Base-by-base conservation (phyloP, 768 basidiomycete species). In the Lactarius hatsudake region DNA sequence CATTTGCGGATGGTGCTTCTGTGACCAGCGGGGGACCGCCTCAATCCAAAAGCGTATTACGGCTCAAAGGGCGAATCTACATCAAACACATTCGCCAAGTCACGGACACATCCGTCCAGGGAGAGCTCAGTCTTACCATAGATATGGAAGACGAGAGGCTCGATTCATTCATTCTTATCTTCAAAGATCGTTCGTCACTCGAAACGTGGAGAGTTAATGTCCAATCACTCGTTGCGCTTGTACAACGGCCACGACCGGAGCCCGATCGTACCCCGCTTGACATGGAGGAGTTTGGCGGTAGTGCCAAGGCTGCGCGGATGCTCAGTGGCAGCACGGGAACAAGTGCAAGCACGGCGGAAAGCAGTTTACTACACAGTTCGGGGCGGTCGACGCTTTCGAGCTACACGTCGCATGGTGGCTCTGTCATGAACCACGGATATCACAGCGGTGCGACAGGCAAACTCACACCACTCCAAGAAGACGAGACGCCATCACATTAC, bases 81-180 rank as follows among this genome's bases (percentile, higher is more conserved):
- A 90, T 98, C 43, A 86, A 92, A 30, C 96, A 98, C 77, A 95
- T 99, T 78, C 89, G 90, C 71, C 87, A 89, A 62, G 90, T 99
- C 62, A 88, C 88, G 34, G 90, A 94, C 66, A 88, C 88, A 40
- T 89, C 89, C 3, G 82, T 86, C 10, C 83, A 84, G 23, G 88
- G 88, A 40, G 96, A 96, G 76, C 83, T 97, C 80, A 96, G 93
- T 74, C 82, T 98, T 69, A 97, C 96, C 5, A 96, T 99, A 73
- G 90, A 94, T 72, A 98, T 99, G 95, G 93, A 95, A 79, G 96
- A 98, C 75, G 94, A 96, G 74, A 82, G 83, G 42, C 81, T 97
- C 63, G 96, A 97, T 68, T 92, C 91, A 60, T 98, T 99, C 79
- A 96, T 98, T 77, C 84, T 99, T 57, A 90, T 94, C 72, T 99